Conservation (phyloP, 768 basidiomycete genomes). For the Lactarius psammicola region DNA sequence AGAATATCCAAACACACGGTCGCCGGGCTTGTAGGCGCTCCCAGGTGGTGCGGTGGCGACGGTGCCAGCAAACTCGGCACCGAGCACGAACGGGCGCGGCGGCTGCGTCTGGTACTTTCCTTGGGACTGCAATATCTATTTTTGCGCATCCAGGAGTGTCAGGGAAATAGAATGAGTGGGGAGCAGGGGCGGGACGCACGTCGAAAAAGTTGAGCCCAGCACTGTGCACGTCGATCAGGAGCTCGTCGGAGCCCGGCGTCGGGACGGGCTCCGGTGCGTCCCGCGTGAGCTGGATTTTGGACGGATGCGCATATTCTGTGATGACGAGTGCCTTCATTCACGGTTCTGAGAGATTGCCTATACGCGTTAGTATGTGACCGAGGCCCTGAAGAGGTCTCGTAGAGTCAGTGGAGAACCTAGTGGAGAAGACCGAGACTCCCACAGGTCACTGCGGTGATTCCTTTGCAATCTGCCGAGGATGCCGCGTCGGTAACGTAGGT, state of each 20-base stretch:
- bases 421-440: not conserved
- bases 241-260: constrained; percentile 36
- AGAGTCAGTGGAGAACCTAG: no score
- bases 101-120: constrained; percentile 89
- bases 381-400: not conserved
- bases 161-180: not conserved
- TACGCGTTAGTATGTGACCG: not conserved
- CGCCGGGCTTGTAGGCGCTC: constrained; percentile 77
- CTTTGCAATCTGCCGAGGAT: not conserved
- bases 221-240: constrained; percentile 54
- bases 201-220: constrained; percentile 53
- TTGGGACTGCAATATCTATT: constrained; percentile 78
- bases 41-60: constrained; percentile 82
- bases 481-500: no score
- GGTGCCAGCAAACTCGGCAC: constrained; percentile 81
- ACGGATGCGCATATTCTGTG: constrained; percentile 55
- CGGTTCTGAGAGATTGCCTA: not conserved
- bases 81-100: constrained; percentile 80
- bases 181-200: constrained; percentile 28
- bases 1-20: constrained; percentile 81
- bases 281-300: constrained; percentile 39
- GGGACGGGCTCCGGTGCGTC: constrained; percentile 43
- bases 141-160: not conserved
- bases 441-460: not conserved
- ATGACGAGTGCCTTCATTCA: constrained; percentile 80